Conservation (phyloP, 164 flowering plant species). For the Taxillus chinensis region DNA sequence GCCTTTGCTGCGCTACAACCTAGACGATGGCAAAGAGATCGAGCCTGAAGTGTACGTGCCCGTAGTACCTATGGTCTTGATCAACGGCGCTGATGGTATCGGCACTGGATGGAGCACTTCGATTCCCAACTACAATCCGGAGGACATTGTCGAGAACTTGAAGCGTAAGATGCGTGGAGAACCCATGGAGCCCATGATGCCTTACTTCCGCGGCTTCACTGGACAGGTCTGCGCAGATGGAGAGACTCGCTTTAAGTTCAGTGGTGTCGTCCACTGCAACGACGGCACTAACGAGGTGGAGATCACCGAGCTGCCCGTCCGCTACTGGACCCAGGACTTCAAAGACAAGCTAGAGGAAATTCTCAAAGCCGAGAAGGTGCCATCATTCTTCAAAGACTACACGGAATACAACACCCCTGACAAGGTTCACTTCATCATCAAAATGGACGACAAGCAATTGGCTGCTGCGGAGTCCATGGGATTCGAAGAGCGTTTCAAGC, state of each 20-base stretch:
- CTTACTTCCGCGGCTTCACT: slow-evolving; percentile 73
- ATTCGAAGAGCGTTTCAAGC: too few relatives aligned
- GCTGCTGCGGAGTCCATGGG: too few relatives aligned
- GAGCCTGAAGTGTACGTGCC: slow-evolving; percentile 67
- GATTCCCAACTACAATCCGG: slow-evolving; percentile 80
- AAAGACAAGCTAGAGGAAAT: slow-evolving; percentile 64
- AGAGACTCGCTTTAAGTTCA: slow-evolving; percentile 49
- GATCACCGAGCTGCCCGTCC: slow-evolving; percentile 71
- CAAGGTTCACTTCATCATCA: too few relatives aligned
- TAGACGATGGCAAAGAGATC: slow-evolving; percentile 77
- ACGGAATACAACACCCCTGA: too few relatives aligned
- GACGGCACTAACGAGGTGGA: slow-evolving; percentile 56
- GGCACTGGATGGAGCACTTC: slow-evolving; percentile 98
- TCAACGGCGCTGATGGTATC: slow-evolving; percentile 97
- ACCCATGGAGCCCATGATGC: slow-evolving; percentile 75
- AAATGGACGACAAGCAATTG: too few relatives aligned
- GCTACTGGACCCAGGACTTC: slow-evolving; percentile 86
- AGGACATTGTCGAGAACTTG: slow-evolving; percentile 65
- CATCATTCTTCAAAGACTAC: too few relatives aligned
- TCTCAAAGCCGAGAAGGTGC: too few relatives aligned
- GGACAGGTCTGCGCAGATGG: slow-evolving; percentile 57
- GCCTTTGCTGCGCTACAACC: slow-evolving; percentile 59
- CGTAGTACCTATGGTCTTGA: slow-evolving; percentile 64
- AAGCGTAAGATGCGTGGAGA: slow-evolving; percentile 60
- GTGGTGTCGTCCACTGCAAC: slow-evolving; percentile 62